Evolutionary conservation across 805 yeast genomes (phyloP).

Genomic region (Hanseniaspora singularis): DNA sequence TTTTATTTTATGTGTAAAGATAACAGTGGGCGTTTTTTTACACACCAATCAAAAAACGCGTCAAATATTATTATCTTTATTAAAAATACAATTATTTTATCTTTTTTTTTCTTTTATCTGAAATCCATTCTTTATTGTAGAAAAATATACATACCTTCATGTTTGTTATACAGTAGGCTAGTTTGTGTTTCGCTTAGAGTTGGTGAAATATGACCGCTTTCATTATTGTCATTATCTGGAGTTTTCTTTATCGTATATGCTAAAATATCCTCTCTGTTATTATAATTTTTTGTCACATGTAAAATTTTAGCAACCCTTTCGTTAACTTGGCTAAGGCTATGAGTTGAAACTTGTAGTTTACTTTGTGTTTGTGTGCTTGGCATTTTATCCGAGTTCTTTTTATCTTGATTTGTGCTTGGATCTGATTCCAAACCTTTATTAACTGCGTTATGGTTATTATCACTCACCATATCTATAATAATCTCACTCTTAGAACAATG

Average conservation of each 20-base stretch:
- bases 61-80: no score
- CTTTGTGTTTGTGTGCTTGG: neutral
- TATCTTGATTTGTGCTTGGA: neutral
- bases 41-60: no score
- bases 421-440: neutral
- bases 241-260: neutral
- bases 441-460: neutral
- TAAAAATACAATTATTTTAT: neutral
- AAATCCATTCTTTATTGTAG: neutral
- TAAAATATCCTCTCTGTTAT: conserved; percentile 2
- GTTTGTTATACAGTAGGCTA: neutral
- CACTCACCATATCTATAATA: no score
- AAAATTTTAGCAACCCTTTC: conserved; percentile 4
- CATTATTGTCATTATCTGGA: neutral
- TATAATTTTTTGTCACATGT: conserved; percentile 2
- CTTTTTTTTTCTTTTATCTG: neutral
- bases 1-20: no score
- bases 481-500: no score
- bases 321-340: neutral
- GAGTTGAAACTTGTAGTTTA: neutral
- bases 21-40: no score
- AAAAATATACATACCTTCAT: conserved; percentile 11
- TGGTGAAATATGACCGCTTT: neutral
- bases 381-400: neutral
- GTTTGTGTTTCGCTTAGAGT: neutral